Conservation (phyloP, 2,329 filamentous ascomycete species). For the Colletotrichum cordylinicola region DNA sequence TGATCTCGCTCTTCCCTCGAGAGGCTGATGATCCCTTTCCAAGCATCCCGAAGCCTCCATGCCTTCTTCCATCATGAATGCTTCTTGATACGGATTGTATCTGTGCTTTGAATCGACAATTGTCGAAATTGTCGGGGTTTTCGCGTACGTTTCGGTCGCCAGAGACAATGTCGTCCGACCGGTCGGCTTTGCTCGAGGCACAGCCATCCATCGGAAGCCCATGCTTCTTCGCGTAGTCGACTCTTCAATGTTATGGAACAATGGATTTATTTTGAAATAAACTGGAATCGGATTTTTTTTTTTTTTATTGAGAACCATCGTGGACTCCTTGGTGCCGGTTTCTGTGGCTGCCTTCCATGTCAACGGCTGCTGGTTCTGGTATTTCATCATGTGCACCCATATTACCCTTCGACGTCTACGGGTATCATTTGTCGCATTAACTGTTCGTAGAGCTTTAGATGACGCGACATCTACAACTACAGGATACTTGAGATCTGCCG, state of each 20-base stretch:
- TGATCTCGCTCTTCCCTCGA: neutral
- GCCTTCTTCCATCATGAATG: neutral
- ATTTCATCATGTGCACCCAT: neutral
- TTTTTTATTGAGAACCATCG: neutral
- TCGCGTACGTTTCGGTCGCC: neutral
- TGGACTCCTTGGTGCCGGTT: neutral
- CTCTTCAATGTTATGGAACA: neutral
- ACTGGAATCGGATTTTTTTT: neutral
- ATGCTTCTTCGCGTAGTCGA: neutral
- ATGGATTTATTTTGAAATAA: neutral
- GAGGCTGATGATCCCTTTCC: neutral
- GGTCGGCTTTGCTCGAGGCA: neutral
- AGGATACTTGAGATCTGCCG: neutral
- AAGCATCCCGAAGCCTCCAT: neutral
- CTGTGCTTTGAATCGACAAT: neutral
- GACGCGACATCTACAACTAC: neutral
- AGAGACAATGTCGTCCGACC: neutral
- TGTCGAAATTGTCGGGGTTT: neutral
- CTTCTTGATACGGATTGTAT: neutral
- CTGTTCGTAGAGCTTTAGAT: neutral
- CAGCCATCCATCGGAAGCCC: neutral
- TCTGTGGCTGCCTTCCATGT: neutral
- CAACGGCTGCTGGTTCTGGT: neutral
- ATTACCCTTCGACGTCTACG: neutral
- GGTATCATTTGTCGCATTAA: neutral